These are phyloP conservation scores for Ajuga chamaepitys DNA, from an alignment of 257 asterid species.

Conservation along the genomic window DNA sequence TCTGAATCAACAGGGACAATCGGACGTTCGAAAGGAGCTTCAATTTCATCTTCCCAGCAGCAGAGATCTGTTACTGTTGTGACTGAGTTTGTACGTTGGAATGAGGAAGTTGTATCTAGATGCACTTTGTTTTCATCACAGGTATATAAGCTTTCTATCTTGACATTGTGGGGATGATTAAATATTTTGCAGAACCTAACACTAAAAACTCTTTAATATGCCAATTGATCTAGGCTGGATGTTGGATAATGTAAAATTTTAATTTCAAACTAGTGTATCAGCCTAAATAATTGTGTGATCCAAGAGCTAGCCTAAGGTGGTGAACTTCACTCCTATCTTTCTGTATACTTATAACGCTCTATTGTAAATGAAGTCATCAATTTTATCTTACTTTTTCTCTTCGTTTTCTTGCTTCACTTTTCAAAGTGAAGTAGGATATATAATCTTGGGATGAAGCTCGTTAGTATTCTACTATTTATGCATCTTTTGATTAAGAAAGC, in stretches of 20 bases:
- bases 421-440: not conserved
- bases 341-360: not conserved
- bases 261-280: too few relatives aligned
- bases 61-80: constrained; percentile 92
- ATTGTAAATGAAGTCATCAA: too few relatives aligned
- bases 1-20: too few relatives aligned
- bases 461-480: not conserved
- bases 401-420: not conserved
- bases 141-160: too few relatives aligned
- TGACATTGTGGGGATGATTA: too few relatives aligned
- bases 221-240: not conserved
- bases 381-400: not conserved
- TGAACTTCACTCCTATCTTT: not conserved
- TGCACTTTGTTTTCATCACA: constrained; percentile 73
- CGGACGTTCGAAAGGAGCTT: too few relatives aligned
- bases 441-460: not conserved
- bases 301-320: not conserved
- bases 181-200: too few relatives aligned
- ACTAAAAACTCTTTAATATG: not conserved
- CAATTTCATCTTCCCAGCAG: too few relatives aligned
- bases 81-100: constrained; percentile 97
- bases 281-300: not conserved
- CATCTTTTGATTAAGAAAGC: not conserved
- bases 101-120: constrained; percentile 92
- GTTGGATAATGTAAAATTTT: not conserved